These are phyloP conservation scores for Amanita inopinata DNA, from an alignment of 768 basidiomycete genomes.

Conservation along the genomic window DNA sequence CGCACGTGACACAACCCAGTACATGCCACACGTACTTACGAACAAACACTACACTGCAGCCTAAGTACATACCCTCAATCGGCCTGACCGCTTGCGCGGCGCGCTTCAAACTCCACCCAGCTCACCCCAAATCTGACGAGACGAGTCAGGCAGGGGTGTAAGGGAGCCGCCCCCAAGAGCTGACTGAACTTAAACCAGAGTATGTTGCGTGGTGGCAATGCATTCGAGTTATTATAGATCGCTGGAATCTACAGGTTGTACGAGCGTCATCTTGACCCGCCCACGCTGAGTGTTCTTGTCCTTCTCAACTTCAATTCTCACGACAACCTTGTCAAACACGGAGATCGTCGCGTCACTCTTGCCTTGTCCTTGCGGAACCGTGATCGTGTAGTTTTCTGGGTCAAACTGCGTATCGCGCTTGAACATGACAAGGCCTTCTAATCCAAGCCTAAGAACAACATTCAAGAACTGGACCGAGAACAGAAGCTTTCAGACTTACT, in stretches of 20 bases:
- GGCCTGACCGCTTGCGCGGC: too few relatives aligned
- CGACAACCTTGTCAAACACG: conserved; percentile 89
- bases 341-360: conserved; percentile 50
- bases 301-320: conserved; percentile 90
- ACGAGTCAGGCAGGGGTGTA: too few relatives aligned
- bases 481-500: conserved; percentile 50
- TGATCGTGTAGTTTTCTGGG: conserved; percentile 81
- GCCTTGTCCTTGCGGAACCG: conserved; percentile 38
- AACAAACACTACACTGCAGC: too few relatives aligned
- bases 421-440: conserved; percentile 93
- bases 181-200: too few relatives aligned
- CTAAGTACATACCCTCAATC: too few relatives aligned
- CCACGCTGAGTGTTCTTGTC: conserved; percentile 90
- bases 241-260: conserved; percentile 52
- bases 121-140: too few relatives aligned
- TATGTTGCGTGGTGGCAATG: too few relatives aligned
- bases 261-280: conserved; percentile 76
- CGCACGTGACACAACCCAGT: too few relatives aligned
- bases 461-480: not conserved
- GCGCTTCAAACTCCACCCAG: too few relatives aligned
- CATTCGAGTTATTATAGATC: conserved; percentile 31
- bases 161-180: too few relatives aligned
- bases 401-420: conserved; percentile 86
- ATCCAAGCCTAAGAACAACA: conserved; percentile 54
- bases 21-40: too few relatives aligned